phyloP scores from a whole-genome alignment of 768 basidiomycete genomes.

The Leccinum longicurvipes region DNA sequence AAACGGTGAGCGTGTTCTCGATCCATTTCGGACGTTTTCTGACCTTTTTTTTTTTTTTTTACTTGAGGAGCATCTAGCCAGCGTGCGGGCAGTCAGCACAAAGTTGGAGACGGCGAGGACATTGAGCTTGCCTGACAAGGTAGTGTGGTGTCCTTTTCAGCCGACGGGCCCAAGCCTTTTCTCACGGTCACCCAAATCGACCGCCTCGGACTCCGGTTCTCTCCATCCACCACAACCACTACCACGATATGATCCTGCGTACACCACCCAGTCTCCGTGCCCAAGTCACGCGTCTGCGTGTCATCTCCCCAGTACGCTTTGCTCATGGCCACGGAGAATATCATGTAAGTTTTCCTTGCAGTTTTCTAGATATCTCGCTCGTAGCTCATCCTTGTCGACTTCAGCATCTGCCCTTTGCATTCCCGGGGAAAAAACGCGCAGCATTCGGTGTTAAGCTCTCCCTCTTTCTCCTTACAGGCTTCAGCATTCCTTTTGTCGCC shows the following conservation, averaged over 20 bases:
- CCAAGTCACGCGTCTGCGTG: slow-evolving; percentile 31
- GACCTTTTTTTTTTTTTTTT: too few species aligned
- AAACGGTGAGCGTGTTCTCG: not conserved
- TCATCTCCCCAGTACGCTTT: slow-evolving; percentile 36
- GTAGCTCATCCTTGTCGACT: slow-evolving; percentile 3
- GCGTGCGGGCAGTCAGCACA: not conserved
- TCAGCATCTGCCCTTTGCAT: slow-evolving; percentile 57
- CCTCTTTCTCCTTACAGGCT: slow-evolving; percentile 48
- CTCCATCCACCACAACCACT: slow-evolving; percentile 14
- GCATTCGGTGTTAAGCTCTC: slow-evolving; percentile 37
- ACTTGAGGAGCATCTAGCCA: not conserved
- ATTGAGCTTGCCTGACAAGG: not conserved
- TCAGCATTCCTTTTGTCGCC: slow-evolving; percentile 66
- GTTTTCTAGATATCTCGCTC: not conserved
- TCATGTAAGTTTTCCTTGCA: slow-evolving; percentile 40
- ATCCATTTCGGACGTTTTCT: not conserved
- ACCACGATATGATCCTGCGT: slow-evolving; percentile 40
- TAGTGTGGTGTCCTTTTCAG: not conserved
- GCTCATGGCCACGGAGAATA: slow-evolving; percentile 49
- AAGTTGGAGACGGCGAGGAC: not conserved
- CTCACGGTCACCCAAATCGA: slow-evolving; percentile 13
- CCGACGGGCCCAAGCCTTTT: slow-evolving; percentile 11
- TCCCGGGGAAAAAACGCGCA: slow-evolving; percentile 48
- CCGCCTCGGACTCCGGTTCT: slow-evolving; percentile 3
- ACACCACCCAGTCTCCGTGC: slow-evolving; percentile 42